Evolutionary conservation across 2,329 filamentous ascomycete species (phyloP).

Genomic region (Ramularia endophylla): DNA sequence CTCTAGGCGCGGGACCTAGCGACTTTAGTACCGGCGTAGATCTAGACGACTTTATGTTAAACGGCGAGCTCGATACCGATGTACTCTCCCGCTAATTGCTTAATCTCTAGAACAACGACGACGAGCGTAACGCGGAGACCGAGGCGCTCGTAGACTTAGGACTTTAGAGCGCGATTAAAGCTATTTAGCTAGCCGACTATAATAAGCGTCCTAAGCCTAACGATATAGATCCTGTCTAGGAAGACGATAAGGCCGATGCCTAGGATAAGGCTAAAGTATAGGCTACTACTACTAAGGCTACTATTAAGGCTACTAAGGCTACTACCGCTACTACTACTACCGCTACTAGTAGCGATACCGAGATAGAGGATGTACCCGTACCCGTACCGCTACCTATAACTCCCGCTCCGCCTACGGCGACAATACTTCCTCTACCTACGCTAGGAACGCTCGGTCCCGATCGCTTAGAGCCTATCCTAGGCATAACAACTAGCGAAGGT

Average conservation of each 20-base stretch:
- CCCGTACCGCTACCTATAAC: background rate
- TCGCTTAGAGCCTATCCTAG: background rate
- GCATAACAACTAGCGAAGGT: background rate
- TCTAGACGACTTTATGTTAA: background rate
- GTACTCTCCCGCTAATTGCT: background rate
- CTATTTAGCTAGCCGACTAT: background rate
- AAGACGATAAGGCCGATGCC: background rate
- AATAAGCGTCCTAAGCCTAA: background rate
- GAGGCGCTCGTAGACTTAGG: background rate
- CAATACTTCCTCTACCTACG: background rate
- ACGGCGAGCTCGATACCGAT: background rate
- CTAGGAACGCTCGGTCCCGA: background rate
- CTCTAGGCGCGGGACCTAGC: background rate
- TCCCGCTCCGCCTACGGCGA: background rate
- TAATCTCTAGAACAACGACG: background rate
- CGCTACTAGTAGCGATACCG: background rate
- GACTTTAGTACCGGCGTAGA: background rate
- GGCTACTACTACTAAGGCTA: background rate
- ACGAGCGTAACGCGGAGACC: background rate
- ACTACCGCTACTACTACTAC: background rate
- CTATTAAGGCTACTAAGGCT: background rate
- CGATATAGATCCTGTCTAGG: background rate
- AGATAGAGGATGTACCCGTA: background rate
- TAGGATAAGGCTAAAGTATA: background rate
- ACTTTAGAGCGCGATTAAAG: background rate